Evolutionary conservation across 225 moss, liverwort and hornwort genomes (phyloP).

Genomic region (Rhytidiadelphus loreus): DNA sequence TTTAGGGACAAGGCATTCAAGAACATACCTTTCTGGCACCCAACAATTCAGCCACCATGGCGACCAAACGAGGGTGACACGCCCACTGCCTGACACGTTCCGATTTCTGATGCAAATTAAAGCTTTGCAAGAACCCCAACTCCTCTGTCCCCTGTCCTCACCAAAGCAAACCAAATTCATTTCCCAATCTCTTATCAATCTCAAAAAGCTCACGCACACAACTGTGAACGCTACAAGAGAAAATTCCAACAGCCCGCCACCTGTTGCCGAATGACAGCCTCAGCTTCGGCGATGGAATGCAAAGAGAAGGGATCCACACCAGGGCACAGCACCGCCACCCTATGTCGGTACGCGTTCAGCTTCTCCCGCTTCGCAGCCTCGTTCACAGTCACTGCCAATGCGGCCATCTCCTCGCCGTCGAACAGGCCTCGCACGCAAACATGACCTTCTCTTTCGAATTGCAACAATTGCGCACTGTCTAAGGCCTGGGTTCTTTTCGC

Average conservation of each 20-base stretch:
- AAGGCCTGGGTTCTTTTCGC: neutral
- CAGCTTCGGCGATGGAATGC: slow-evolving; percentile 31
- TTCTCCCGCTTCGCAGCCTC: slow-evolving; percentile 11
- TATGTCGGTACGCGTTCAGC: slow-evolving; percentile 45
- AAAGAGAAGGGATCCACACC: slow-evolving; percentile 43
- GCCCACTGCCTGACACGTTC: slow-evolving; percentile 29
- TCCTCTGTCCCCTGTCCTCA: slow-evolving; percentile 52
- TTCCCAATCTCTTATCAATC: neutral
- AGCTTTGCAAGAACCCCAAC: slow-evolving; percentile 51
- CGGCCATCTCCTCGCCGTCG: slow-evolving; percentile 12
- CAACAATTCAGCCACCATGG: slow-evolving; percentile 39
- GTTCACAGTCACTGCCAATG: slow-evolving; percentile 14
- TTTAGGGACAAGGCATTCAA: neutral
- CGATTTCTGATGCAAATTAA: slow-evolving; percentile 48
- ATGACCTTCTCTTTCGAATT: slow-evolving; percentile 46
- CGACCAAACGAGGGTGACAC: slow-evolving; percentile 30
- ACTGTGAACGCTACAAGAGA: neutral
- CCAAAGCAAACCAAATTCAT: neutral
- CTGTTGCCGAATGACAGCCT: slow-evolving; percentile 29
- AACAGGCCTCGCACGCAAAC: slow-evolving; percentile 22
- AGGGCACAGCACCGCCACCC: slow-evolving; percentile 53
- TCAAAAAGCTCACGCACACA: neutral
- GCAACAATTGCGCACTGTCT: slow-evolving; percentile 17
- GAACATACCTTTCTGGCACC: slow-evolving; percentile 19
- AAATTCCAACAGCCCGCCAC: neutral